Evolutionary conservation across 306 rosid genomes (phyloP).

Genomic region (Pterocarpus macrocarpus): DNA sequence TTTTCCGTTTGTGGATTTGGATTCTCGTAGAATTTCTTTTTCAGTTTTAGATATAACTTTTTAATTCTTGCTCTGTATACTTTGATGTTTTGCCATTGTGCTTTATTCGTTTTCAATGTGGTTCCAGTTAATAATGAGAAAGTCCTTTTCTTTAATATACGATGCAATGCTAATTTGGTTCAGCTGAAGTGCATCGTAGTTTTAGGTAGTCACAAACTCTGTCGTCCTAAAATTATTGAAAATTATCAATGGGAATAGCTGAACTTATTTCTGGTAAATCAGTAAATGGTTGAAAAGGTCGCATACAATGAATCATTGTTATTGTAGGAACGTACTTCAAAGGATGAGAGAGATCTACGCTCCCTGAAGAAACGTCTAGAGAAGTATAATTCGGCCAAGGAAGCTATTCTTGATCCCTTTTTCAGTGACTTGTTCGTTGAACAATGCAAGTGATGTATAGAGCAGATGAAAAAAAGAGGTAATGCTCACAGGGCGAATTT

Average conservation of each 20-base stretch:
- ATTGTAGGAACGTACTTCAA: slow-evolving; percentile 76
- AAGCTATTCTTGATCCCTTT: slow-evolving; percentile 80
- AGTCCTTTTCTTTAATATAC: not conserved
- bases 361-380: slow-evolving; percentile 89
- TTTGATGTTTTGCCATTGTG: slow-evolving; percentile 18
- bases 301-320: slow-evolving; percentile 31
- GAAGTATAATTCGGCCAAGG: slow-evolving; percentile 78
- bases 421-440: slow-evolving; percentile 67
- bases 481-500: not conserved
- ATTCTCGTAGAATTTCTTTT: slow-evolving; percentile 24
- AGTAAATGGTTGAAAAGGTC: slow-evolving; percentile 14
- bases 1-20: not conserved
- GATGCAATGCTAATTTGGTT: not conserved
- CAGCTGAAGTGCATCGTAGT: not conserved
- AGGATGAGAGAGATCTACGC: slow-evolving; percentile 88
- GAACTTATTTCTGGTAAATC: slow-evolving; percentile 2
- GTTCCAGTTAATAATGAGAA: not conserved
- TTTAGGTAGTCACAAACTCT: not conserved
- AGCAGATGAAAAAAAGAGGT: slow-evolving; percentile 4
- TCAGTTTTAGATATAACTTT: not conserved
- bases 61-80: slow-evolving; percentile 1
- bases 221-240: not conserved
- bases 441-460: not conserved
- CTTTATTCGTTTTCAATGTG: not conserved
- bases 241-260: not conserved